Evolutionary conservation across 1,139 yeast genomes (phyloP), one percentile per base, ranked within the genome.

Genomic region (Candida sanyaensis): DNA sequence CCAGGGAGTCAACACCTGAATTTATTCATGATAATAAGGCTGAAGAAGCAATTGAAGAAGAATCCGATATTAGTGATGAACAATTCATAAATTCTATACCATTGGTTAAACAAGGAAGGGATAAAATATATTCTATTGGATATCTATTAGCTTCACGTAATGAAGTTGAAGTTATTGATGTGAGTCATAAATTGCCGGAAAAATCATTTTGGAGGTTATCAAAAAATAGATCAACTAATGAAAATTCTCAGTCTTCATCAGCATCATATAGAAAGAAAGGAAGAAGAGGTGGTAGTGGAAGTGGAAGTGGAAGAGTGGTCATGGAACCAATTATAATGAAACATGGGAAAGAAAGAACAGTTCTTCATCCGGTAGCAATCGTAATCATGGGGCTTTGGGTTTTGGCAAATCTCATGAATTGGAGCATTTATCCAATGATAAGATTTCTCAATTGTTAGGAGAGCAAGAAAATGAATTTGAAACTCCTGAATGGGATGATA

Each of bases 401-500:
- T 63, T 60, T 45, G 50, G 44, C 47, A 64, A 55, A 41, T 48
- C 49, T 13, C 55, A 55, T 39, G 75, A 65, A 37, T 55, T 68
- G 42, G 75, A 66, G 50, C 48, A 60, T 29, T 57, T 68, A 53
- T 61, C 68, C 11, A 47, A 55, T 10, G 75, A 65, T 31, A 68
- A 63, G 47, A 66, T 68, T 39, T 61, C 69, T 7, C 69, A 65
- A 48, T 60, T 69, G 32, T 56, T 69, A 46, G 75, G 69, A 10
- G 77, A 74, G 44, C 66, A 63, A 2, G 51, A 47, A 7, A 77
- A 75, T 28, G 80, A 74, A 44, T 69, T 59, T n/a, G 71, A 70
- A 6, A 31, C 43, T 8, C 82, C 83, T 0, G 83, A 77, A 48
- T 82, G 86, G 86, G 75, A 77, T 56, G 55, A 51, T 31, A 45